Evolutionary conservation across 176 grass and related monocot species (phyloP).

Genomic region (Areca catechu): DNA sequence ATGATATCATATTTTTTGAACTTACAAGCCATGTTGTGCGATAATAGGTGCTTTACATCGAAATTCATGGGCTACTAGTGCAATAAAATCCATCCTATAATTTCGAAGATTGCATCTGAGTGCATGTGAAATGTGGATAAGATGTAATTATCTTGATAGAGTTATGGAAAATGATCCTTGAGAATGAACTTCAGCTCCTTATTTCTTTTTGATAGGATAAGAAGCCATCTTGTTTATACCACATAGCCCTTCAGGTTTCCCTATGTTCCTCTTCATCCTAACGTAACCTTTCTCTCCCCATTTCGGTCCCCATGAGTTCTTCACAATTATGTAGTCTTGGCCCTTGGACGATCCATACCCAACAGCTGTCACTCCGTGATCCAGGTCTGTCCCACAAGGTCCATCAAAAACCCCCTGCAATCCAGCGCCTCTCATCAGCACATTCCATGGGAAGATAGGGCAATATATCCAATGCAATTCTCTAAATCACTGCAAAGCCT

Average conservation of each 20-base stretch:
- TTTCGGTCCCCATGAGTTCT: slow-evolving; percentile 10
- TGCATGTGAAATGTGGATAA: too few relatives aligned
- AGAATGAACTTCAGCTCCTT: not conserved
- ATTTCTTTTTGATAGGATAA: not conserved
- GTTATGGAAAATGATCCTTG: too few relatives aligned
- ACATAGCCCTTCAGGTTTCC: slow-evolving; percentile 1
- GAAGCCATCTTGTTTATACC: slow-evolving; percentile 14
- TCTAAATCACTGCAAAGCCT: too few relatives aligned
- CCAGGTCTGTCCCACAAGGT: slow-evolving; percentile 2
- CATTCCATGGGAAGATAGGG: too few relatives aligned
- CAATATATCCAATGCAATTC: too few relatives aligned
- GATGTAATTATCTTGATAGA: too few relatives aligned
- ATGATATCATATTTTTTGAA: too few relatives aligned
- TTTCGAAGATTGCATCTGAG: too few relatives aligned
- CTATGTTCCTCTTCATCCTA: slow-evolving; percentile 8
- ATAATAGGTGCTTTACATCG: too few relatives aligned
- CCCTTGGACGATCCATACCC: slow-evolving; percentile 1
- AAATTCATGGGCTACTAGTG: too few relatives aligned
- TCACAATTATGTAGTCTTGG: slow-evolving; percentile 8
- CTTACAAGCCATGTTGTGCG: too few relatives aligned
- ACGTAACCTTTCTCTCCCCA: slow-evolving; percentile 13
- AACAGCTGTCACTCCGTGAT: slow-evolving; percentile 11
- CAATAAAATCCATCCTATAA: too few relatives aligned
- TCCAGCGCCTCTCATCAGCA: not conserved
- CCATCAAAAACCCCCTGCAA: slow-evolving; percentile 12